Conservation (phyloP, 768 basidiomycete genomes). For the Podaxis sp. region DNA sequence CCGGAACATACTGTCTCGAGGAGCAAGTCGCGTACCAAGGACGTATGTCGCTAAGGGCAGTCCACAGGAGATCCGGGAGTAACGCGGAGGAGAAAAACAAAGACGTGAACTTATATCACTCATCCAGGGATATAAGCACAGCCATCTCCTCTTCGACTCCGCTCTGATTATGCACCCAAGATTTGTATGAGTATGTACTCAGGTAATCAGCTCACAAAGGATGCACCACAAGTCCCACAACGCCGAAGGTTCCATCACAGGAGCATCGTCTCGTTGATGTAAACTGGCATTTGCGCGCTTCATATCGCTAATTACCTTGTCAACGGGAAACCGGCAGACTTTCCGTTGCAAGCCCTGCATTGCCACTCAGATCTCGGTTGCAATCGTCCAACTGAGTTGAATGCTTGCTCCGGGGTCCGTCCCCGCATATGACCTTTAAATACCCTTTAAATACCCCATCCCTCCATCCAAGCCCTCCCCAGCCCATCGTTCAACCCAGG, state of each 20-base stretch:
- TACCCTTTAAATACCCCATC: constrained; percentile 8
- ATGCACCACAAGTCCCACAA: background rate
- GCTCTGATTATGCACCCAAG: background rate
- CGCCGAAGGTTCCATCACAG: background rate
- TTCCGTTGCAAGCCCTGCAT: background rate
- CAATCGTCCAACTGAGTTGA: background rate
- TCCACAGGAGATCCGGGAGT: background rate
- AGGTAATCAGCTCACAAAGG: background rate
- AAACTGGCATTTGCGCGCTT: background rate
- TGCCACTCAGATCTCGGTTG: background rate
- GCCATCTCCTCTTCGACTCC: background rate
- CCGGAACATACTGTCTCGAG: background rate
- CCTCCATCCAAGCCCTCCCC: background rate
- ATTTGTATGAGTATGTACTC: background rate
- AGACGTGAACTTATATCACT: background rate
- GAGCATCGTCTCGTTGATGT: background rate
- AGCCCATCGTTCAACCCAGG: background rate
- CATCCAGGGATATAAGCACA: background rate
- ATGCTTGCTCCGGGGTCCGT: constrained; percentile 1
- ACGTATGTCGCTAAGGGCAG: background rate
- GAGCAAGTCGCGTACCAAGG: background rate
- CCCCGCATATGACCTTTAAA: background rate
- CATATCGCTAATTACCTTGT: background rate
- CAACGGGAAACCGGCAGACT: background rate
- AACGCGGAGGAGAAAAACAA: background rate